Percentiles rank a stretch among this genome's conserved stretches.
Conservation (phyloP, 2,329 filamentous ascomycete species). For the Pyrenochaeta sp. region DNA sequence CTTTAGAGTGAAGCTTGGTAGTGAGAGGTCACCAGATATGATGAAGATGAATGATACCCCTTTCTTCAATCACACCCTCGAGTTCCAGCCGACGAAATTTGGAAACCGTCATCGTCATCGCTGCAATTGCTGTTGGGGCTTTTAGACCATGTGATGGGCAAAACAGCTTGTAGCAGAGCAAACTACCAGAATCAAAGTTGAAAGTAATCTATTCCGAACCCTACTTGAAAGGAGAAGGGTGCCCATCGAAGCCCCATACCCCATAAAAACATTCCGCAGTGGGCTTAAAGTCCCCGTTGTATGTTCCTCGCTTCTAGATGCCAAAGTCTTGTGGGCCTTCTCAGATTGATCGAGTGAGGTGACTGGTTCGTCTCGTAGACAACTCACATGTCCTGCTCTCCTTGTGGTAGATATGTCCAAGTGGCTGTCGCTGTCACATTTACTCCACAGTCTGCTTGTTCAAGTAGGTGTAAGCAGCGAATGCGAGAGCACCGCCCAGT, state of each 20-base stretch:
- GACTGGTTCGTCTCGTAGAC: background rate
- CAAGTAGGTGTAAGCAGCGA: slow-evolving; percentile 85
- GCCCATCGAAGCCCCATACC: background rate
- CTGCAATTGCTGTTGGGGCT: too few relatives aligned
- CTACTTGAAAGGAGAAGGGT: background rate
- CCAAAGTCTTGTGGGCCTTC: background rate
- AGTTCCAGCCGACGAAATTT: background rate
- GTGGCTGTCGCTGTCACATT: background rate
- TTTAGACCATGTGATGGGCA: too few relatives aligned
- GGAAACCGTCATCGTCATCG: background rate
- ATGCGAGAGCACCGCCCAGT: slow-evolving; percentile 78
- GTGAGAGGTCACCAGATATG: background rate
- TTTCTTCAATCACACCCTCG: background rate
- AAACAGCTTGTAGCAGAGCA: too few relatives aligned
- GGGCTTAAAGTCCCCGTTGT: background rate
- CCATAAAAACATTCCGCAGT: background rate
- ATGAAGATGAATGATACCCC: slow-evolving; percentile 16
- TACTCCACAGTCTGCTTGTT: slow-evolving; percentile 59
- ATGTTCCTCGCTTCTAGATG: background rate
- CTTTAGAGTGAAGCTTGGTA: slow-evolving; percentile 54
- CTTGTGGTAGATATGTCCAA: background rate
- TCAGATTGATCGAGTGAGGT: background rate
- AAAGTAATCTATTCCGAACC: slow-evolving; percentile 5
- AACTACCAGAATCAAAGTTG: background rate
- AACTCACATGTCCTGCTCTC: background rate